Evolutionary conservation across 768 basidiomycete genomes (phyloP), one percentile per base, ranked within the genome.

Genomic region (Suillus decipiens): DNA sequence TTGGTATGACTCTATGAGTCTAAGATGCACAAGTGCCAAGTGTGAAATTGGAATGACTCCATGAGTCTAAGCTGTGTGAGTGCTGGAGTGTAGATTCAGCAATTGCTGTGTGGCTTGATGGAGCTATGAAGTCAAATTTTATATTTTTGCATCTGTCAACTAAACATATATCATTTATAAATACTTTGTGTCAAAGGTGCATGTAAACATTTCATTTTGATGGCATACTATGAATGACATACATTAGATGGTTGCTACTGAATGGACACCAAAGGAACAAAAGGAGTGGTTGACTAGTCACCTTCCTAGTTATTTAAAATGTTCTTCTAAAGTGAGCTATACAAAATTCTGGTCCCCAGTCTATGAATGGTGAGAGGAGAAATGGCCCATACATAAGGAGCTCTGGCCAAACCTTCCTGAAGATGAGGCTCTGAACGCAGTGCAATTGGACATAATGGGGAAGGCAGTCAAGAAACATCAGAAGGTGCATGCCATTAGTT

Each of bases 41-140:
- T n/a, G n/a, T n/a, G n/a, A n/a, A n/a, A n/a, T n/a, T n/a, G n/a
- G n/a, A n/a, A n/a, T n/a, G n/a, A n/a, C n/a, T n/a, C n/a, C n/a
- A n/a, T n/a, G n/a, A n/a, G n/a, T n/a, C n/a, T n/a, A n/a, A n/a
- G n/a, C n/a, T n/a, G n/a, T n/a, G n/a, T n/a, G n/a, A n/a, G n/a
- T n/a, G n/a, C n/a, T n/a, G n/a, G n/a, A n/a, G n/a, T n/a, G n/a
- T n/a, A n/a, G n/a, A n/a, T 47, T 48, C 14, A 24, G 47, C 2
- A 48, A 48, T 28, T 24, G 47, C 47, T 24, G 12, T 48, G 47
- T 48, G 47, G 47, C 24, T 48, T 48, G 47, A 48, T 48, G 47
- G 24, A 48, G 47, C 47, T 47, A 11, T 22, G 3, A 11, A 1
- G 9, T 22, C 10, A 45, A 47, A 24, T 47, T 47, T 5, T 24